A percentile compares a stretch with the other conserved stretches of the same genome.
phyloP scores from a whole-genome alignment of 2,329 filamentous ascomycete species.

The Mycosphaerella arachidis region DNA sequence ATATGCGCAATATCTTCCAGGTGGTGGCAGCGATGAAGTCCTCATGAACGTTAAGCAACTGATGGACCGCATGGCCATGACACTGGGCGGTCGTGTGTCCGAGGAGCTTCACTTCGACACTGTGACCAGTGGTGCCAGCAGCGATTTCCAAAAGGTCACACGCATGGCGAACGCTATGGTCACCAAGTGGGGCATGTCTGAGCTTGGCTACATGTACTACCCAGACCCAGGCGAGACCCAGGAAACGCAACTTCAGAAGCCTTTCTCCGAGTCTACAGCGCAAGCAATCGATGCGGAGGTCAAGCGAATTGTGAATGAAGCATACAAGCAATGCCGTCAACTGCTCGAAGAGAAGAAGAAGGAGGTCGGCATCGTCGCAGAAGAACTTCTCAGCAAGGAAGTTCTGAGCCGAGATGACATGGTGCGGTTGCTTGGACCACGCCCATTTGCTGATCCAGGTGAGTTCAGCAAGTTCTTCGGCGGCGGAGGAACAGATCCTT shows the following conservation, averaged over 20 bases:
- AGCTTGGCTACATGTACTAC: constrained; percentile 89
- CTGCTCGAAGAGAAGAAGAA: constrained; percentile 80
- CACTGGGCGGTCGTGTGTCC: constrained; percentile 86
- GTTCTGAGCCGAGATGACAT: constrained; percentile 88
- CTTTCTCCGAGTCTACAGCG: constrained; percentile 91
- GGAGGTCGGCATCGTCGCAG: constrained; percentile 83
- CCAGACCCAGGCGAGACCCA: constrained; percentile 50
- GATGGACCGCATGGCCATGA: constrained; percentile 99
- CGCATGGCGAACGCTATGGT: constrained; percentile 96
- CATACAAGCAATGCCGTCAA: constrained; percentile 83
- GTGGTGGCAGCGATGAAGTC: constrained; percentile 84
- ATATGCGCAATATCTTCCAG: constrained; percentile 95
- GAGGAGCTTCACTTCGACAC: constrained; percentile 97
- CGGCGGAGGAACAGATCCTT: constrained; percentile 31
- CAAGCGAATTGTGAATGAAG: constrained; percentile 82
- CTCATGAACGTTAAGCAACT: constrained; percentile 93
- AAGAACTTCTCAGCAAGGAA: constrained; percentile 90
- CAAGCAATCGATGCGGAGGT: constrained; percentile 90
- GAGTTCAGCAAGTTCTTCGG: constrained; percentile 93
- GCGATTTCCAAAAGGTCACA: constrained; percentile 98
- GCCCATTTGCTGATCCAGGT: constrained; percentile 77
- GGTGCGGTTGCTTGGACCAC: constrained; percentile 76
- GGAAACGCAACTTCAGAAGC: constrained; percentile 75
- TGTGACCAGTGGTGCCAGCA: constrained; percentile 88
- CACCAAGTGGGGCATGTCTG: constrained; percentile 98